Conservation (phyloP, 495 filamentous ascomycete species). For the Tuber borchii region DNA sequence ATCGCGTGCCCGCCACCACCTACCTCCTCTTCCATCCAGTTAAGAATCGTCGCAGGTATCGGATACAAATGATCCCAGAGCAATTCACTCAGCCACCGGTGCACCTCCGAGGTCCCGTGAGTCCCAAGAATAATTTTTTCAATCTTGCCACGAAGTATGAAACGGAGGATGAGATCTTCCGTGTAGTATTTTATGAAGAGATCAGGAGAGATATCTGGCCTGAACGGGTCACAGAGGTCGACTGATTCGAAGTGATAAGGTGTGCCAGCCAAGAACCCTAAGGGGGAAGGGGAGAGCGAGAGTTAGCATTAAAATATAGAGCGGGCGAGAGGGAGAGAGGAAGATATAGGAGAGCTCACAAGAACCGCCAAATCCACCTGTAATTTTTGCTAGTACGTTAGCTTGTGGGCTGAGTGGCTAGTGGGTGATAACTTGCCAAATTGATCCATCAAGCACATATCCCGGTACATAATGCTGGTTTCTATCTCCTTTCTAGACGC, state of each 20-base stretch:
- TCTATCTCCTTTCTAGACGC: background rate
- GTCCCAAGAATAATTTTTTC: background rate
- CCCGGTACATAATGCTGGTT: background rate
- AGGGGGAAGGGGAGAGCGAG: background rate
- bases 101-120: background rate
- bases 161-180: background rate
- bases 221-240: background rate
- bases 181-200: background rate
- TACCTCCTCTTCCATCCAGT: background rate
- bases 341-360: background rate
- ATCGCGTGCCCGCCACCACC: no score
- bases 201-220: background rate
- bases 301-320: background rate
- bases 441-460: background rate
- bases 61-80: conserved; percentile 2
- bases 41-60: background rate
- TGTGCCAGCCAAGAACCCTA: background rate
- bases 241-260: background rate
- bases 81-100: background rate
- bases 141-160: background rate
- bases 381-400: background rate
- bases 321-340: background rate
- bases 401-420: background rate
- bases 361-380: no score
- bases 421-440: background rate